Evolutionary conservation across 1,284 basidiomycete species (phyloP).

Genomic region (Schizophyllum commune): DNA sequence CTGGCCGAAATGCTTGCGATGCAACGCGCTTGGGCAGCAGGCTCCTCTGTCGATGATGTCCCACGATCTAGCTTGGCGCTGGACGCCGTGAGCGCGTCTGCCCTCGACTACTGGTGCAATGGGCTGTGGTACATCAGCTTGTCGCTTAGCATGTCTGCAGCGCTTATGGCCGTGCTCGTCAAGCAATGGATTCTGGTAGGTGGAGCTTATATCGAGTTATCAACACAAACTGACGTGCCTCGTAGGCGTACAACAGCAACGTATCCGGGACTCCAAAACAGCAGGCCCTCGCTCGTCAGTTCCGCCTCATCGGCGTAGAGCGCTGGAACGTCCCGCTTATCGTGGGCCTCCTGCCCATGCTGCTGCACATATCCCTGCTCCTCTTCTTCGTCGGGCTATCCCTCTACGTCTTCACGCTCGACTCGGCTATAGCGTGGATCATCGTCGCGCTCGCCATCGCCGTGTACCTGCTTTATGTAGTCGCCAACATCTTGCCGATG

Average conservation of each 20-base stretch:
- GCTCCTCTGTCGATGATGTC: not conserved
- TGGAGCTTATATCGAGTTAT: not conserved
- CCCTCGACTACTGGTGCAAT: slow-evolving; percentile 6
- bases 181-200: slow-evolving; percentile 10
- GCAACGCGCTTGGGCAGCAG: slow-evolving; percentile 6
- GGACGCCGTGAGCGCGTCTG: not conserved
- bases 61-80: not conserved
- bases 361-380: slow-evolving; percentile 32
- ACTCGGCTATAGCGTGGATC: slow-evolving; percentile 21
- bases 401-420: slow-evolving; percentile 27
- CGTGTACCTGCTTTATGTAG: slow-evolving; percentile 21
- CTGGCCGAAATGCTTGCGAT: slow-evolving; percentile 6
- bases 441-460: slow-evolving; percentile 22
- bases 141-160: slow-evolving; percentile 9
- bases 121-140: slow-evolving; percentile 14
- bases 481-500: slow-evolving; percentile 26
- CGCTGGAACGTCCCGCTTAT: slow-evolving; percentile 9
- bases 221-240: not conserved
- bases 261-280: not conserved
- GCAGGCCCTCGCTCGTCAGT: slow-evolving; percentile 8
- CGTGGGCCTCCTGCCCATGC: slow-evolving; percentile 18
- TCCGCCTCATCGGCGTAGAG: slow-evolving; percentile 7
- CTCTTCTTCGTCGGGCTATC: slow-evolving; percentile 33
- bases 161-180: slow-evolving; percentile 10
- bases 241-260: not conserved